Base-by-base conservation (phyloP, 2,329 filamentous ascomycete genomes). In the Cytospora schulzeri region DNA sequence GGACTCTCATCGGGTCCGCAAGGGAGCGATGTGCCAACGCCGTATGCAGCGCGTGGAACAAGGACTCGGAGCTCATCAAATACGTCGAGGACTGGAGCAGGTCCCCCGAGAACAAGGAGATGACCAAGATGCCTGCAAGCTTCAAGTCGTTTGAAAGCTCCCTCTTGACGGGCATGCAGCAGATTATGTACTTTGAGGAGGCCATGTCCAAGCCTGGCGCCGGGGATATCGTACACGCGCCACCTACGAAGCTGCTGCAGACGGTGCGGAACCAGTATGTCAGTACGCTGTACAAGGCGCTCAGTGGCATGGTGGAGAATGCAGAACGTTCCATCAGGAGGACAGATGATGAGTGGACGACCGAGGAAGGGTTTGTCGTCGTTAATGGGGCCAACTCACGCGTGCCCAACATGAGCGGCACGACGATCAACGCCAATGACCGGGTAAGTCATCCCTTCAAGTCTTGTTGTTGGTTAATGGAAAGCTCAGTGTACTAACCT, bases 291-390 rank as follows among this genome's bases (percentile, higher is more conserved):
- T 98, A 98, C 77, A 96, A 96, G 75, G 92, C 92, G 8, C 79
- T 99, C 45, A 96, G 92, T 71, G 95, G 94, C 26, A 94, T 99
- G 88, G 93, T 99, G 1, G 95, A 98, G 77, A 98, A 97, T 76
- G 94, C 95, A 3, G 93, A 98, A 77, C 87, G 88, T 64, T 85
- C 88, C 3, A 76, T 88, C 17, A 86, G 88, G 69, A 87, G 86
- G 69, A 79, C 85, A 0, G 87, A 89, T 54, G 84, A 87, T 65
- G 84, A 87, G 63, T 88, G 85, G 85, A 83, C 80, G 0, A 79
- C 80, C 3, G 80, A 83, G 19, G 82, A 84, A 17, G 73, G 75
- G 8, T 76, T 78, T 45, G 74, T 79, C 9, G 70, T 74, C 15
- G 71, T 74, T n/a, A 70, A 64, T 38, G 66, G 67, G 28, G 66